A percentile compares a stretch with the other conserved stretches of the same genome.
phyloP scores from a whole-genome alignment of 768 basidiomycete species.

The Rhizopogon vinicolor region DNA sequence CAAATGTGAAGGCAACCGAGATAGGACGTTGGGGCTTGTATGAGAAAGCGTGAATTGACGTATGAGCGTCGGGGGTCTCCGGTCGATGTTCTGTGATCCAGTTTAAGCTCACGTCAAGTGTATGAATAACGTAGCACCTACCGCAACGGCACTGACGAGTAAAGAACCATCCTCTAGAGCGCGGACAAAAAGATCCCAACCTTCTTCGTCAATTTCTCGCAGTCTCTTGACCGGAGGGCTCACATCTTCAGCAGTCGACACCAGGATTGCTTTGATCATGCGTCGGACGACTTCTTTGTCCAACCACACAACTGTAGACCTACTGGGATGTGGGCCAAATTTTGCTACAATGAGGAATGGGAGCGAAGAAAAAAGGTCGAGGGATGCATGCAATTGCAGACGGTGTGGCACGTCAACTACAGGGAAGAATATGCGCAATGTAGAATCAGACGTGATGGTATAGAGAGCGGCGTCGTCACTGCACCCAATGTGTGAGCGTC shows the following conservation, averaged over 20 bases:
- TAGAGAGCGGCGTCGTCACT: conserved; percentile 79
- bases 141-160: conserved; percentile 67
- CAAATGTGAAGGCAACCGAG: conserved; percentile 45
- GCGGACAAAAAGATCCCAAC: conserved; percentile 78
- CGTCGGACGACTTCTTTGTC: conserved; percentile 56
- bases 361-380: conserved; percentile 67
- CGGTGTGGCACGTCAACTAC: conserved; percentile 82
- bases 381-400: conserved; percentile 77
- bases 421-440: conserved; percentile 80
- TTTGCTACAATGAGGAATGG: conserved; percentile 34
- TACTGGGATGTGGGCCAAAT: conserved; percentile 16
- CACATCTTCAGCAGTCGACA: conserved; percentile 6
- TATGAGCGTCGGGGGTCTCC: conserved; percentile 79
- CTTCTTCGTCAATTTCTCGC: conserved; percentile 62
- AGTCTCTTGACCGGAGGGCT: conserved; percentile 34
- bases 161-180: conserved; percentile 71
- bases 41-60: conserved; percentile 73
- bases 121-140: conserved; percentile 32
- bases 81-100: conserved; percentile 71
- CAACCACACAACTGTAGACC: conserved; percentile 63
- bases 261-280: conserved; percentile 41
- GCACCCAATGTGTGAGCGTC: conserved; percentile 5
- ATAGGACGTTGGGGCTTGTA: conserved; percentile 45
- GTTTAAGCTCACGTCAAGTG: background rate
- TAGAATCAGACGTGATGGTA: conserved; percentile 79